Conservation (phyloP, 2,329 filamentous ascomycete genomes). For the Stagonosporopsis cucurbitacearum region DNA sequence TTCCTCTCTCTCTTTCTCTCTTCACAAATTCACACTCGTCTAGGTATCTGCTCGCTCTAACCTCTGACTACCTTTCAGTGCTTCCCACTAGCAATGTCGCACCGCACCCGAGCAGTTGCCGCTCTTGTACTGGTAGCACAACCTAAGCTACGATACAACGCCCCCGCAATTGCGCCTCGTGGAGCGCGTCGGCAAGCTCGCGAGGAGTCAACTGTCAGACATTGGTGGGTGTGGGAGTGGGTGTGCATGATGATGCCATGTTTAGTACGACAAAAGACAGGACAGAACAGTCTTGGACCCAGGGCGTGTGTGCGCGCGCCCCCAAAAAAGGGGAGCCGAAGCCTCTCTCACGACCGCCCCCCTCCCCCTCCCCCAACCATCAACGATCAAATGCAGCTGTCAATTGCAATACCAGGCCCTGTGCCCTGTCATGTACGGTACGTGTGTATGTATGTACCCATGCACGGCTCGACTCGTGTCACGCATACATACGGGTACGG, state of each 20-base stretch:
- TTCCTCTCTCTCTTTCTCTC: no score
- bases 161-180: constrained; percentile 18
- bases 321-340: no score
- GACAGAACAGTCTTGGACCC: no score
- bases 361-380: no score
- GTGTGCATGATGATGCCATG: constrained; percentile 28
- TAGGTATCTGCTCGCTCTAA: neutral
- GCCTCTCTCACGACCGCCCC: no score
- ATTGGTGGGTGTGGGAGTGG: no score
- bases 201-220: neutral
- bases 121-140: constrained; percentile 3
- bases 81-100: no score
- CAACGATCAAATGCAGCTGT: neutral
- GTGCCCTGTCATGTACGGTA: neutral
- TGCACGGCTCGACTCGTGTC: constrained; percentile 8
- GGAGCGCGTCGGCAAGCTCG: neutral
- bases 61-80: neutral
- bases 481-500: neutral
- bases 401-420: no score
- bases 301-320: no score
- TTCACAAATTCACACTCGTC: no score
- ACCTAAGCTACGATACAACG: constrained; percentile 26
- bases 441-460: no score
- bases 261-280: neutral
- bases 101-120: constrained; percentile 2